Evolutionary conservation across 352 stramenopile species (phyloP), one percentile per base, ranked within the genome.

Genomic region (Phytopythium sindhum): DNA sequence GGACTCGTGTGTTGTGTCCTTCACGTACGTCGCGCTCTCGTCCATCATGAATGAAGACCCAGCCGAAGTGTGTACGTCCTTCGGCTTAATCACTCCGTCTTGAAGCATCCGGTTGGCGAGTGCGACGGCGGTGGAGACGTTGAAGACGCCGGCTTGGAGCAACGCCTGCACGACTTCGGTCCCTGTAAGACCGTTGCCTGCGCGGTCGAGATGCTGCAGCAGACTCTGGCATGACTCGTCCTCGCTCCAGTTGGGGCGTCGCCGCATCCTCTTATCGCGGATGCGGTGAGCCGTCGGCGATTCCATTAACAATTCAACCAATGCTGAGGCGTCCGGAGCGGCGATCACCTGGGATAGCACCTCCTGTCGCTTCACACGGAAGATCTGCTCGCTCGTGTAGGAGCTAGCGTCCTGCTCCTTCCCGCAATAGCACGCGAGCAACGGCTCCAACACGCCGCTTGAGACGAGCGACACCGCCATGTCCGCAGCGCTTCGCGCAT

Each of bases 61-160:
- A 19, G 19, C 28, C 26, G 24, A n/a, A 15, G n/a, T 19, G 0
- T 58, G 5, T 1, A 33, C 15, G 31, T 44, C 6, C 21, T 15
- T 31, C 44, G 66, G 57, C 17, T 69, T 35, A 24, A 86, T 78
- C 55, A 73, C 39, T 6, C 71, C 61, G 59, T 70, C 61, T 45
- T 61, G 58, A 2, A 84, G 23, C 63, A 86, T 54, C 37, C 76
- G 64, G 48, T 77, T 74, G 11, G 64, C 70, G 15, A 84, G 57
- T 0, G 60, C 60, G 3, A 84, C 60, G 7, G 73, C 73, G 21
- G 77, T 82, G 24, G 75, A 50, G 23, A 82, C 70, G 60, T 73
- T 86, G 29, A 74, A 74, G 11, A 72, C 75, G 26, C 77, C 77
- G 42, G 71, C 76, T 21, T 66, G 66, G 7, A 86, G 57, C n/a